These are phyloP conservation scores for Acacia crassicarpa DNA, from an alignment of 306 rosid genomes.

Conservation along the genomic window DNA sequence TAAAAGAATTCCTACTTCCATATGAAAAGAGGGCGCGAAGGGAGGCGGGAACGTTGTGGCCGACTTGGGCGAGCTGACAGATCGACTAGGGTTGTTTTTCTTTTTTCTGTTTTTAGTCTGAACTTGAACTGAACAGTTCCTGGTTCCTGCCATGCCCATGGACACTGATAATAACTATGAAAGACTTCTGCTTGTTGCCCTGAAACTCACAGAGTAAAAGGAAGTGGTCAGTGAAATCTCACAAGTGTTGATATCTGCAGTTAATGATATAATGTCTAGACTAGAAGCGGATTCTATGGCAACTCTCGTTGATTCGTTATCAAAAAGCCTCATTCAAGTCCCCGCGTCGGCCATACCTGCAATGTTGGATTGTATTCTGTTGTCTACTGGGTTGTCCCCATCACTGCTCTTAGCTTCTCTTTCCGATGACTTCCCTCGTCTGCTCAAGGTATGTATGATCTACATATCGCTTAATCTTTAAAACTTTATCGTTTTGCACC, in stretches of 20 bases:
- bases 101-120: neutral
- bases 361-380: conserved; percentile 68
- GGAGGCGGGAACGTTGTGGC: neutral
- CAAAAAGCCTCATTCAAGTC: conserved; percentile 58
- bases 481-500: neutral
- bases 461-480: conserved; percentile 8
- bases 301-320: conserved; percentile 52
- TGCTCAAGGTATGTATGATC: conserved; percentile 50
- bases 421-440: conserved; percentile 48
- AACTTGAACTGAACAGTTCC: neutral
- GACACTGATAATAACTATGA: neutral
- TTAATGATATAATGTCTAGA: conserved; percentile 35
- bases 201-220: neutral
- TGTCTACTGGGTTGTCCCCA: conserved; percentile 66
- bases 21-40: neutral
- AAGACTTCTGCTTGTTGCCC: too few relatives aligned
- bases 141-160: neutral
- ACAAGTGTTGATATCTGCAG: neutral
- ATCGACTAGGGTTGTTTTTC: neutral
- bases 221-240: neutral
- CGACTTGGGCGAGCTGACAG: neutral
- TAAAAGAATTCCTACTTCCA: neutral
- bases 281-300: conserved; percentile 41
- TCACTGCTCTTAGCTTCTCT: conserved; percentile 58
- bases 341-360: conserved; percentile 74